Evolutionary conservation across 139 green algal genomes (phyloP), one percentile per base, ranked within the genome.

Genomic region (Deuterostichococcus epilithicus): DNA sequence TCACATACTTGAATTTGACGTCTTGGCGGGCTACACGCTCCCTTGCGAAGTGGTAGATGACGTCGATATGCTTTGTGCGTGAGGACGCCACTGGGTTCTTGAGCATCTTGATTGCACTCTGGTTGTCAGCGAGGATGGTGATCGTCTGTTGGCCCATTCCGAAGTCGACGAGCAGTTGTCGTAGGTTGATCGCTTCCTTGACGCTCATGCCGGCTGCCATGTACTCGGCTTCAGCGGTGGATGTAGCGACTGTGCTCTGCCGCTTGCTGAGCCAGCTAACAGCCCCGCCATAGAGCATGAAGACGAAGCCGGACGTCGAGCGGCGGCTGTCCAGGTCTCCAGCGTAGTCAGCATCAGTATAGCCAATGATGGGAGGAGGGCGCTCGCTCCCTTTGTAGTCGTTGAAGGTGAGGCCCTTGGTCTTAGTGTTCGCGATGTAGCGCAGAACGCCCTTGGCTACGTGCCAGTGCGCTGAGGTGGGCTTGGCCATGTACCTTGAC

Each of bases 171-270:
- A 84, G 22, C 36, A 90, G 72, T 0, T 76, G 81, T 10, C 79
- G 38, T 26, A 91, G 72, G 76, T 77, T 88, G 13, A 89, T 18
- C 2, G 76, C 84, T 36, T 87, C 82, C 75, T 84, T 87, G 39
- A 66, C 68, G 23, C 81, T 79, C 30, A 44, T 3, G 45, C 76
- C 82, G n/a, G 82, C 85, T 59, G 75, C 78, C 73, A 89, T 86
- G 74, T 87, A 88, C 63, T 89, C 83, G 33, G 87, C 83, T 74
- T 89, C 85, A 4, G 70, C 73, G 30, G 85, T 89, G n/a, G 83
- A 88, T 2, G 45, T 45, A 25, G 87, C 85, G 18, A 91, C 85
- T 30, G 81, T 88, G 6, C 58, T 44, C 68, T 89, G 86, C 58
- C 85, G 70, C 60, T 79, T 85, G 60, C 68, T 81, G 3, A 26